Base-by-base conservation (phyloP, 768 basidiomycete species). In the Sarcomyxa edulis region DNA sequence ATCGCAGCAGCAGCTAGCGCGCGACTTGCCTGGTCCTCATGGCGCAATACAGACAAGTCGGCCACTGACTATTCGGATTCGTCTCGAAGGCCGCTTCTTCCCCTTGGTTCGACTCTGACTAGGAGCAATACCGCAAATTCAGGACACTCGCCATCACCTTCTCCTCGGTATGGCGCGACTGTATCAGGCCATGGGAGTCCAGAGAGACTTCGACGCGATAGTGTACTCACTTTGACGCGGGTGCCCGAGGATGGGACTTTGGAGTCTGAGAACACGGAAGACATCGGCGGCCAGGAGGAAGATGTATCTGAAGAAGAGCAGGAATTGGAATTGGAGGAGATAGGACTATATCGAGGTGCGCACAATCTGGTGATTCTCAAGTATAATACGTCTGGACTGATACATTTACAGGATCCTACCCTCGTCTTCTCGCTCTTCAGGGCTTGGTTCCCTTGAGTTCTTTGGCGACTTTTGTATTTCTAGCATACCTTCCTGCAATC, bases 391-490 rank as follows among this genome's bases (percentile, higher is more conserved):
- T 22, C 35, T 37, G 3, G 8, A 26, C n/a, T 29, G 24, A 37
- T 16, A 16, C 21, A 16, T 34, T 33, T 41, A 28, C 44, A 87
- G 85, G 84, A 15, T 84, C 82, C 4, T 85, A 85, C 62, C 56
- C 50, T 26, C 66, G 64, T 23, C 55, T 81, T 8, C 36, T 84
- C 25, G 54, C 64, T n/a, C 46, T 79, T 32, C 82, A 86, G 51
- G 66, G 71, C 1, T 58, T 81, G 23, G 76, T 76, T n/a, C 81
- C 83, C 1, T 37, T 78, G 26, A 68, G 73, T 0, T 72, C 71
- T 7, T 27, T 76, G 22, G 33, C 77, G 26, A 55, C 68, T 6
- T 76, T 82, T 49, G 46, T 64, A 4, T 40, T 73, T 26, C 64
- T 84, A 19, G 74, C 76, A 1, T 31, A 64, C 5, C 56, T 81